Percentiles rank a stretch among this genome's conserved stretches.
These are phyloP conservation scores for Calocybe gangraenosa DNA, from an alignment of 768 basidiomycete species.

Conservation along the genomic window DNA sequence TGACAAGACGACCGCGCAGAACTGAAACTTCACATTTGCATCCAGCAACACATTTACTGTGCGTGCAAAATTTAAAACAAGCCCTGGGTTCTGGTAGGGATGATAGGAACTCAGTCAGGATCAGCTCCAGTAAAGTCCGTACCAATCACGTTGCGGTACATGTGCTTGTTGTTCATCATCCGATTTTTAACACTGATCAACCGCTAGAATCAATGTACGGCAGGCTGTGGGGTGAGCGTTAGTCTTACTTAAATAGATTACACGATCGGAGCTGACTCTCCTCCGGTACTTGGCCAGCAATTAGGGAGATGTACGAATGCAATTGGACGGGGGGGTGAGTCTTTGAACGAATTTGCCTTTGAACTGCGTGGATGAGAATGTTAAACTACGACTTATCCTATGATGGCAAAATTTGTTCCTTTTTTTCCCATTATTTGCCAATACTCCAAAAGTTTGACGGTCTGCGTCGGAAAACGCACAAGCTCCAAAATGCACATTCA, in stretches of 20 bases:
- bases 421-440: constrained; percentile 34
- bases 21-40: constrained; percentile 50
- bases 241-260: background rate
- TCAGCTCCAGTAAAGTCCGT: constrained; percentile 46
- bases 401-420: background rate
- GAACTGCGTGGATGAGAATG: constrained; percentile 50
- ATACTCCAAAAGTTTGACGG: no score
- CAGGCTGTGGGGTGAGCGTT: constrained; percentile 47
- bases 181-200: background rate
- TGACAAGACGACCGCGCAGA: constrained; percentile 31
- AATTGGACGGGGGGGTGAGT: constrained; percentile 58
- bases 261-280: background rate
- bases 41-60: constrained; percentile 47
- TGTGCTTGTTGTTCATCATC: constrained; percentile 14
- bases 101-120: constrained; percentile 56
- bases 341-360: no score
- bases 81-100: constrained; percentile 39
- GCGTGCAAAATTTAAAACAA: constrained; percentile 44
- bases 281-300: constrained; percentile 39
- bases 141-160: constrained; percentile 51
- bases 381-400: background rate
- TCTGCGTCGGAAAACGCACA: no score
- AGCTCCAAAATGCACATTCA: no score
- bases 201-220: constrained; percentile 29
- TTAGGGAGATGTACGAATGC: constrained; percentile 48